Evolutionary conservation across 768 basidiomycete genomes (phyloP), one percentile per base, ranked within the genome.

Genomic region (Psilocybe subaeruginosa): DNA sequence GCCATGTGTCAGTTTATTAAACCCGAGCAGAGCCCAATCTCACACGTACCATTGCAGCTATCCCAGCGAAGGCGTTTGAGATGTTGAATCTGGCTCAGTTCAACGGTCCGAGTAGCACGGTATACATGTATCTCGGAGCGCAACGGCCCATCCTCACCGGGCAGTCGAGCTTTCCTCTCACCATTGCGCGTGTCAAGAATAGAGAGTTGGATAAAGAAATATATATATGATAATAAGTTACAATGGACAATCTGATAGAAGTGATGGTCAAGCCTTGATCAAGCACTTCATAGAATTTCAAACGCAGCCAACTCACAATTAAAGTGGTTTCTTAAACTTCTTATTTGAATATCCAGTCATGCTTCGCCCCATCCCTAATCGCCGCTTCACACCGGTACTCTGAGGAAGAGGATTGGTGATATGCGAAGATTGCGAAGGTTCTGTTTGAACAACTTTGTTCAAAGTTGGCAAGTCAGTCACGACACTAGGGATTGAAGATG

Each of bases 301-400:
- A 31, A n/a, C 14, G 8, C 11, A 33, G 14, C 3, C 17, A 53
- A 59, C 30, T 51, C 27, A 33, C 35, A 29, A 46, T 74, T 59
- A 77, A 48, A 72, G 72, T 43, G 83, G 86, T n/a, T 76, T 70
- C 72, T 88, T 89, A 79, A 89, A 89, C 73, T 86, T 89, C 73
- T 89, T 90, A 71, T 89, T 90, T 23, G 83, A 66, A 68, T 89
- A 89, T 3, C 84, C 83, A 27, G 64, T 72, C 6, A 71, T 72
- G 3, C 72, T 70, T 65, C 83, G 76, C 16, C 85, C 86, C 86
- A 89, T 88, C 0, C 89, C 89, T 55, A 89, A 73, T 47, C 86
- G 78, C 60, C 86, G 78, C 66, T 88, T 89, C 16, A 70, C 71
- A 31, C 80, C 81, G 51, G 59, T 47, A 35, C 52, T 48, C 49